A percentile compares a stretch with the other conserved stretches of the same genome.
These are phyloP conservation scores for Boletus insuetus DNA, from an alignment of 768 basidiomycete genomes.

Conservation along the genomic window DNA sequence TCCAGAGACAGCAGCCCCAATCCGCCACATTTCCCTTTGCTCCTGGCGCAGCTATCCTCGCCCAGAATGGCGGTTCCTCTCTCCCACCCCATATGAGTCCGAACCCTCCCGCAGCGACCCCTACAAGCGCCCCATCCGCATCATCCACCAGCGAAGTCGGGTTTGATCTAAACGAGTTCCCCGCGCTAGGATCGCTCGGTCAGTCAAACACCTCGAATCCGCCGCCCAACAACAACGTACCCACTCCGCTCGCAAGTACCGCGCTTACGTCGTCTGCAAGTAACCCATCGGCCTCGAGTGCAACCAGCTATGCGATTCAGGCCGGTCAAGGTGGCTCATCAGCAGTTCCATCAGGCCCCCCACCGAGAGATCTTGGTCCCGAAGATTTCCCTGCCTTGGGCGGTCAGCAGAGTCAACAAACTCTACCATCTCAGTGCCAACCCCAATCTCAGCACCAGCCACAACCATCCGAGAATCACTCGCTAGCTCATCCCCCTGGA, in stretches of 20 bases:
- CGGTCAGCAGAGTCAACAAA: constrained; percentile 47
- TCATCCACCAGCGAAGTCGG: constrained; percentile 73
- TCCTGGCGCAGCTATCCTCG: constrained; percentile 40
- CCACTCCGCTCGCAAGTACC: constrained; percentile 19
- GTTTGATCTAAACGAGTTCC: constrained; percentile 84
- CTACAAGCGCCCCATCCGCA: constrained; percentile 52
- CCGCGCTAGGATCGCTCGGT: constrained; percentile 72
- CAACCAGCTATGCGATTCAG: constrained; percentile 81
- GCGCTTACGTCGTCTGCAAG: constrained; percentile 26
- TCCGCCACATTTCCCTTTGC: constrained; percentile 61
- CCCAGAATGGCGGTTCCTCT: constrained; percentile 53
- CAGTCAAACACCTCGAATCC: constrained; percentile 42
- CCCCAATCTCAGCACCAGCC: constrained; percentile 30
- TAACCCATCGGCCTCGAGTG: constrained; percentile 29
- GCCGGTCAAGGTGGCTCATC: constrained; percentile 53
- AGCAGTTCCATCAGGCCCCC: constrained; percentile 5
- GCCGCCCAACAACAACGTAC: constrained; percentile 33
- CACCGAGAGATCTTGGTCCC: constrained; percentile 56
- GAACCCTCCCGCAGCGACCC: constrained; percentile 36
- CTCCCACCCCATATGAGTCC: constrained; percentile 59
- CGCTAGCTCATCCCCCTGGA: constrained; percentile 65
- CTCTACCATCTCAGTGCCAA: constrained; percentile 24
- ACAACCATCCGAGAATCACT: constrained; percentile 32
- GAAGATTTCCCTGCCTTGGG: constrained; percentile 90
- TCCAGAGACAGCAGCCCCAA: constrained; percentile 50